Percentiles rank a stretch among this genome's conserved stretches.
phyloP scores from a whole-genome alignment of 202 grass and related monocot species.

The Thinopyrum obtusiflorum region DNA sequence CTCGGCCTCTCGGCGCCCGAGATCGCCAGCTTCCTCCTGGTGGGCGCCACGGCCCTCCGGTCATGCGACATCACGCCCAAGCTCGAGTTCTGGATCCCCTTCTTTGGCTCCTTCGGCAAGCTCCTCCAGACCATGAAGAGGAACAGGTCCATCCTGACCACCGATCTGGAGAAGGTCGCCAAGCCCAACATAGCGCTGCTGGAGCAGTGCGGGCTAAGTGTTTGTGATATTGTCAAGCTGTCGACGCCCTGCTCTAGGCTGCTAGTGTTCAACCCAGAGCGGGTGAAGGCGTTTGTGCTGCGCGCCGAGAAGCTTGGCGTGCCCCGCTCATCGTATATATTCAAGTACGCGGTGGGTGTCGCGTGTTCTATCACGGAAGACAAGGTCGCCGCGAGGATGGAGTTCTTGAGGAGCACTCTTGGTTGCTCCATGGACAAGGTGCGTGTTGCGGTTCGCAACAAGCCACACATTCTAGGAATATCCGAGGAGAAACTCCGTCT shows the following conservation, averaged over 20 bases:
- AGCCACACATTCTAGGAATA: not conserved
- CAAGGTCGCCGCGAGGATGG: not conserved
- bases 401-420: constrained; percentile 16
- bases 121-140: not conserved
- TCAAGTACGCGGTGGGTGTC: constrained; percentile 4
- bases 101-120: constrained; percentile 7
- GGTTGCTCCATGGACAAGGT: constrained; percentile 5
- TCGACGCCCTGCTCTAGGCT: not conserved
- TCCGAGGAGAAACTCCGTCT: not conserved
- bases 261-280: not conserved
- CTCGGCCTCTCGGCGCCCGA: constrained; percentile 7
- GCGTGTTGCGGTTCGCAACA: not conserved
- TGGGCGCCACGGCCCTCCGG: not conserved
- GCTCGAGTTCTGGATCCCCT: constrained; percentile 22
- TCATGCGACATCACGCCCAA: constrained; percentile 4
- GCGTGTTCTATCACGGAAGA: not conserved
- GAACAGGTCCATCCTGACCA: constrained; percentile 21
- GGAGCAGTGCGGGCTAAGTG: constrained; percentile 18
- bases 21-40: constrained; percentile 23
- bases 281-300: not conserved
- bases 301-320: not conserved
- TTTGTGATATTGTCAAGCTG: constrained; percentile 19
- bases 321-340: not conserved
- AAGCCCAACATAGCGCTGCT: constrained; percentile 27
- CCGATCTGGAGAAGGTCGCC: not conserved